A percentile compares a stretch with the other conserved stretches of the same genome.
phyloP scores from a whole-genome alignment of 768 basidiomycete genomes.

The Russula vinacea region DNA sequence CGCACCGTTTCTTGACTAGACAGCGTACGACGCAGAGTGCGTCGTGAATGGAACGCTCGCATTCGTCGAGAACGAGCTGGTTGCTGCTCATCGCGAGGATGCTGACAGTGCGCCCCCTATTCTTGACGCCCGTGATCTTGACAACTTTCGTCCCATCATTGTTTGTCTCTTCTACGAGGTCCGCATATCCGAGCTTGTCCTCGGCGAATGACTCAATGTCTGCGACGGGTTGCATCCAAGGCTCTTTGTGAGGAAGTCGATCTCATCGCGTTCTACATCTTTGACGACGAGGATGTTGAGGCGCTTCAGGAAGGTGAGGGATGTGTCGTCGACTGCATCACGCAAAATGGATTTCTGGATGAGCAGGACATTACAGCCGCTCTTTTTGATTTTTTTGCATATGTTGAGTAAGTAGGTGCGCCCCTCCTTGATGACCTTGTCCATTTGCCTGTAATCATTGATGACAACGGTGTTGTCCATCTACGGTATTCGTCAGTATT shows the following conservation, averaged over 20 bases:
- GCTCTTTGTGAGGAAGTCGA: constrained; percentile 93
- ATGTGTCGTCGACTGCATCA: constrained; percentile 97
- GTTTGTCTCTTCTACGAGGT: constrained; percentile 87
- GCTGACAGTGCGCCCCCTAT: constrained; percentile 90
- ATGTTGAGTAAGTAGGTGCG: constrained; percentile 96
- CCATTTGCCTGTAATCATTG: constrained; percentile 99
- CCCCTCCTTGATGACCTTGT: constrained; percentile 99
- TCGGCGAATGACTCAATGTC: constrained; percentile 98
- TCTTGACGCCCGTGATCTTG: constrained; percentile 91
- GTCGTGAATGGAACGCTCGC: constrained; percentile 95
- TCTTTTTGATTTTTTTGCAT: constrained; percentile 99
- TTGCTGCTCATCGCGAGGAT: constrained; percentile 95
- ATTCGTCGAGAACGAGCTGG: constrained; percentile 91
- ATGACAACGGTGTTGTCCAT: constrained; percentile 99
- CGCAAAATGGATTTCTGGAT: constrained; percentile 99
- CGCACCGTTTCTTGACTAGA: constrained; percentile 95
- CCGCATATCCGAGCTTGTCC: constrained; percentile 96
- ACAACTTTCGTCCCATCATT: constrained; percentile 86
- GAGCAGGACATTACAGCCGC: constrained; percentile 98
- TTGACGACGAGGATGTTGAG: constrained; percentile 95
- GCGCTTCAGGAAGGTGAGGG: constrained; percentile 95
- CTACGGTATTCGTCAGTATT: constrained; percentile 42
- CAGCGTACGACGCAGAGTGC: constrained; percentile 98
- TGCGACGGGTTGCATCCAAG: constrained; percentile 91
- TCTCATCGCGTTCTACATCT: constrained; percentile 98